Base-by-base conservation (phyloP, 176 grass and related monocot species). In the Ensete glaucum region DNA sequence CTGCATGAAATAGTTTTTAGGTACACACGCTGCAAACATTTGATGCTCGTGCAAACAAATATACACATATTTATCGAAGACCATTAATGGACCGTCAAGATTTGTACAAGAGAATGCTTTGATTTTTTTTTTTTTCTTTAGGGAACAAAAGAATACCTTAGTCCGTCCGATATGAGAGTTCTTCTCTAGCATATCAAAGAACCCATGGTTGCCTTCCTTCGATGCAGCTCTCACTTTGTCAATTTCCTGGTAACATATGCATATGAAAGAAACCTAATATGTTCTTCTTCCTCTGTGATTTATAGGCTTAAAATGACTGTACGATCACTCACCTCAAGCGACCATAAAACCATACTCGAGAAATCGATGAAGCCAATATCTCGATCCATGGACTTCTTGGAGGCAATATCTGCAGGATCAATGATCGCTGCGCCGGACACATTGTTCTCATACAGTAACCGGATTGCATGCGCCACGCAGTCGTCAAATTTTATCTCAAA, bases 321-420 rank as follows among this genome's bases (percentile, higher is more conserved):
- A 64, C 60, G 1, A 25, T 20, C 13, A 60, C 21, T 79, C 72
- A 85, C 88, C 79, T 90, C 72, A 67, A 90, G 53, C 6, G 67
- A 65, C 88, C 82, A 90, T 2, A 90, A 27, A 22, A 87, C 54
- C 24, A 90, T 77, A 72, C 76, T 77, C 1, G 79, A 77, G 8
- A 87, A 77, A 56, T 87, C 82, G 1, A 90, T 65, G 34, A 87
- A 84, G 10, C 88, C 85, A 11, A 90, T 82, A 63, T 87, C 79
- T 50, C 88, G 84, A 54, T 90, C 82, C 50, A 90, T 72, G 66
- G 81, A 84, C 23, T 82, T 82, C 21, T 73, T 64, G n/a, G 74
- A 69, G 23, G 63, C 76, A 56, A n/a, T 58, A 19, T 21, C 82
- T 12, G 76, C 88, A 34, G 79, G 68, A 26, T 87, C 88, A 62